Base-by-base conservation (phyloP, 768 basidiomycete genomes). In the Rhodotorula paludigena region DNA sequence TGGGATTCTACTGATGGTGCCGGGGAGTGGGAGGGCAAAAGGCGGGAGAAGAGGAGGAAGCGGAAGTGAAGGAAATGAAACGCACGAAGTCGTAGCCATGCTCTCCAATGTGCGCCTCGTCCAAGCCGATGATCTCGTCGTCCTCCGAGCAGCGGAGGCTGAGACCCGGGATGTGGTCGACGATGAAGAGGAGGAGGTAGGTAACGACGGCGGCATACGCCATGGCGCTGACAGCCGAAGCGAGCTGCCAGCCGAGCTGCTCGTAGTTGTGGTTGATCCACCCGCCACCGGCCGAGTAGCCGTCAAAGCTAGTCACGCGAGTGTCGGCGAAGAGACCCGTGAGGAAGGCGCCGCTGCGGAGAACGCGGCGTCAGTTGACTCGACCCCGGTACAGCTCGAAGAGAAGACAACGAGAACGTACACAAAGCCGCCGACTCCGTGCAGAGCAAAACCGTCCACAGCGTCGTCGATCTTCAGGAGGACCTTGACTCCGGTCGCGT, bases 381-480 rank as follows among this genome's bases (percentile, higher is more conserved):
- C n/a, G n/a, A n/a, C n/a, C n/a, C n/a, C n/a, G n/a, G n/a, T n/a
- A n/a, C n/a, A 20, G 14, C 42, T 10, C 18, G 30, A 20, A 23
- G 57, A 16, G 45, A 28, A n/a, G 28, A 36, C 23, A n/a, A n/a
- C n/a, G 1, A 3, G 20, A 35, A 89, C 82, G 49, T 90, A 92
- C 58, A 89, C 78, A 47, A 89, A 84, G 33, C 90, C 89, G 12
- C 90, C 90, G 47, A 93, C 80, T 44, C 87, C 92, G 81, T 96
- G 92, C 74, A 90, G 86, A 25, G 92, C 91, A 77, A 91, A 93
- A 52, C 92, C 83, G 82, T 97, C 92, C 57, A 96, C 86, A 0
- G 90, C 86, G 75, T 94, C 92, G 76, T 96, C 92, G 61, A 65
- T 63, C 41, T 53, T 23, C 38, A 67, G 63, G 32, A 56, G 41